Percentiles rank a stretch among this genome's conserved stretches.
These are phyloP conservation scores for Sungouiozyma ichnusensis DNA, from an alignment of 805 yeast species.

Conservation along the genomic window DNA sequence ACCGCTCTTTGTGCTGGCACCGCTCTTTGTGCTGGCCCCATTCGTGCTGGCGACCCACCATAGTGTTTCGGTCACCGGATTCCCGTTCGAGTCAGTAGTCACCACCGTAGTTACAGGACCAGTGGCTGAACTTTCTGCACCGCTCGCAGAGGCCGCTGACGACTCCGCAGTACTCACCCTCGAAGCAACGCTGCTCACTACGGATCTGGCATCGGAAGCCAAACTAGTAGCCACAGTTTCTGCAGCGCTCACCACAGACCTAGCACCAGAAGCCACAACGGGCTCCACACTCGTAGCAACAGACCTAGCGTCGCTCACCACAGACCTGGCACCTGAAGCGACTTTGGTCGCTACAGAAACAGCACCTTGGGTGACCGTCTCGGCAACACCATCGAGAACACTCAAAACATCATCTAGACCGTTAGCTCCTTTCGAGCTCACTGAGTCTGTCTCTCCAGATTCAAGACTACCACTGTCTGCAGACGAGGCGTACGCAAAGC, in stretches of 20 bases:
- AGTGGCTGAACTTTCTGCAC: constrained; percentile 5
- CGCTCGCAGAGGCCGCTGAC: too few species aligned
- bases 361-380: constrained; percentile 1
- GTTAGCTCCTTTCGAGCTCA: background rate
- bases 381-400: background rate
- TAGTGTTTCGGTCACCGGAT: constrained; percentile 11
- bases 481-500: background rate
- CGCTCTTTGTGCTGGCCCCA: background rate
- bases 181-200: too few species aligned
- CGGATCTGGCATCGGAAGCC: constrained; percentile 1
- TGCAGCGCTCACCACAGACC: background rate
- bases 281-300: constrained; percentile 6
- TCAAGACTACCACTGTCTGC: background rate
- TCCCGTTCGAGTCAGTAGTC: constrained; percentile 15
- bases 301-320: constrained; percentile 2
- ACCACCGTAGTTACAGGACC: constrained; percentile 13
- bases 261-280: background rate
- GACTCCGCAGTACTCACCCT: background rate
- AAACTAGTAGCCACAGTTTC: constrained; percentile 1
- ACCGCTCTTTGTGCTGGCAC: background rate
- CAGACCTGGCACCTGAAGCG: constrained; percentile 1
- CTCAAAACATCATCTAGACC: background rate
- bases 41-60: constrained; percentile 10
- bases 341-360: background rate
- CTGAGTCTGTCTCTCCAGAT: background rate